Conservation (phyloP, 2,329 filamentous ascomycete species). For the Scytalidium sp. region DNA sequence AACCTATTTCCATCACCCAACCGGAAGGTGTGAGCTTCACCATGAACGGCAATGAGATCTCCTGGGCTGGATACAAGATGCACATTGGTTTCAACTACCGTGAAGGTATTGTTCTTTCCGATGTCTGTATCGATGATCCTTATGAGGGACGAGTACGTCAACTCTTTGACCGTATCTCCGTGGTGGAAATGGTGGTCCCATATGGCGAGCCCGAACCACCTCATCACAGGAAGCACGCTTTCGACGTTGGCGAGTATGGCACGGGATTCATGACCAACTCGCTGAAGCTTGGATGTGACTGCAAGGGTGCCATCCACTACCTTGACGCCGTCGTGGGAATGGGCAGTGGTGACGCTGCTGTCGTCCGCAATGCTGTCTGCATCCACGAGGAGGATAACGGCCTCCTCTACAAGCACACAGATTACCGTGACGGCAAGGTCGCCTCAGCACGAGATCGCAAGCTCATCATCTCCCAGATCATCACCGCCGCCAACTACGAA, state of each 20-base stretch:
- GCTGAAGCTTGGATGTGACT: conserved; percentile 62
- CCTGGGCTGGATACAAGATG: conserved; percentile 56
- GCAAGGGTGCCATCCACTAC: conserved; percentile 61
- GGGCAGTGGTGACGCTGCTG: conserved; percentile 48
- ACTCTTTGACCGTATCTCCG: conserved; percentile 51
- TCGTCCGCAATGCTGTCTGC: conserved; percentile 58
- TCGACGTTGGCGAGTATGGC: conserved; percentile 64
- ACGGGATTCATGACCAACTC: conserved; percentile 63
- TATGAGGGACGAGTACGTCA: conserved; percentile 50
- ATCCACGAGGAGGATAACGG: conserved; percentile 66
- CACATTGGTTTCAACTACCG: conserved; percentile 46
- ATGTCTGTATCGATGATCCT: conserved; percentile 53
- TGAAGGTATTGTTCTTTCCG: conserved; percentile 54
- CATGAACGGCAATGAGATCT: conserved; percentile 39
- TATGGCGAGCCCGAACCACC: conserved; percentile 59
- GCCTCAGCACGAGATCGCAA: conserved; percentile 57
- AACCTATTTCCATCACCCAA: conserved; percentile 57
- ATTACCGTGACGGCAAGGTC: conserved; percentile 57
- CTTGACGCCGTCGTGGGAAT: conserved; percentile 49
- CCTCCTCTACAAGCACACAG: conserved; percentile 66
- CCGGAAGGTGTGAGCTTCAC: conserved; percentile 58
- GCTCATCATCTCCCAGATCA: conserved; percentile 62
- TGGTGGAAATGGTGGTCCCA: conserved; percentile 59
- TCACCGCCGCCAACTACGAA: conserved; percentile 66
- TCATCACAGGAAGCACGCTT: conserved; percentile 63